A percentile compares a stretch with the other conserved stretches of the same genome.
Conservation (phyloP, 2,329 filamentous ascomycete species). For the Zarea fungicola region DNA sequence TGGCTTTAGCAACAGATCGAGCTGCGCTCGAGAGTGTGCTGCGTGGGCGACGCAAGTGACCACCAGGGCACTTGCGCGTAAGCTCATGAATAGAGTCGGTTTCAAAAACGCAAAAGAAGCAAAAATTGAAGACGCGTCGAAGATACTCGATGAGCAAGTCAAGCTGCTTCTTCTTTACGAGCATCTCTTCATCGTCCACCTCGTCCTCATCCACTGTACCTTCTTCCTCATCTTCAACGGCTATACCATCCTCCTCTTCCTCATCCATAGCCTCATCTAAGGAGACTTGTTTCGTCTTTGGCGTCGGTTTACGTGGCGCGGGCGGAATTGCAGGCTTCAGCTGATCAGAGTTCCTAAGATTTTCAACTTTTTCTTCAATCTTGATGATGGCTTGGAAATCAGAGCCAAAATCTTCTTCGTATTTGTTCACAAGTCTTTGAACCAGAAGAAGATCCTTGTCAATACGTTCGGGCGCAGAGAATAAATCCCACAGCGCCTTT, state of each 20-base stretch:
- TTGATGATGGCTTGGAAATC: slow-evolving; percentile 71
- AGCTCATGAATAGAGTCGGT: slow-evolving; percentile 96
- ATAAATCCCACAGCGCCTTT: slow-evolving; percentile 95
- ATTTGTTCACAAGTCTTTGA: slow-evolving; percentile 73
- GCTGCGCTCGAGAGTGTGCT: slow-evolving; percentile 78
- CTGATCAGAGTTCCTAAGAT: slow-evolving; percentile 68
- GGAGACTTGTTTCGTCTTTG: slow-evolving; percentile 55
- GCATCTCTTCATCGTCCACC: slow-evolving; percentile 79
- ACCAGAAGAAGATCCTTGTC: slow-evolving; percentile 84
- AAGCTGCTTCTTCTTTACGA: slow-evolving; percentile 93
- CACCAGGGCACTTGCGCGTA: slow-evolving; percentile 90
- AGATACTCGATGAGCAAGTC: slow-evolving; percentile 95
- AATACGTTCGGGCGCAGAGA: slow-evolving; percentile 88
- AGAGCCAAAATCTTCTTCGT: slow-evolving; percentile 77
- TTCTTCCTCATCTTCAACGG: slow-evolving; percentile 76
- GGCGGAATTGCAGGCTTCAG: slow-evolving; percentile 61
- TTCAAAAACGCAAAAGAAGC: slow-evolving; percentile 99
- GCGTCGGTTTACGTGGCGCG: slow-evolving; percentile 53
- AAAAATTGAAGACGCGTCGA: slow-evolving; percentile 95
- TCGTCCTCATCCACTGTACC: slow-evolving; percentile 79
- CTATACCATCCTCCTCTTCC: slow-evolving; percentile 64
- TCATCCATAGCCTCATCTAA: slow-evolving; percentile 60
- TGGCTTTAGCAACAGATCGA: slow-evolving; percentile 80
- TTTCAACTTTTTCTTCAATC: slow-evolving; percentile 82
- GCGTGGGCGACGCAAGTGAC: slow-evolving; percentile 88